Conservation (phyloP, 2,329 filamentous ascomycete genomes). For the Fusarium lyarnte region DNA sequence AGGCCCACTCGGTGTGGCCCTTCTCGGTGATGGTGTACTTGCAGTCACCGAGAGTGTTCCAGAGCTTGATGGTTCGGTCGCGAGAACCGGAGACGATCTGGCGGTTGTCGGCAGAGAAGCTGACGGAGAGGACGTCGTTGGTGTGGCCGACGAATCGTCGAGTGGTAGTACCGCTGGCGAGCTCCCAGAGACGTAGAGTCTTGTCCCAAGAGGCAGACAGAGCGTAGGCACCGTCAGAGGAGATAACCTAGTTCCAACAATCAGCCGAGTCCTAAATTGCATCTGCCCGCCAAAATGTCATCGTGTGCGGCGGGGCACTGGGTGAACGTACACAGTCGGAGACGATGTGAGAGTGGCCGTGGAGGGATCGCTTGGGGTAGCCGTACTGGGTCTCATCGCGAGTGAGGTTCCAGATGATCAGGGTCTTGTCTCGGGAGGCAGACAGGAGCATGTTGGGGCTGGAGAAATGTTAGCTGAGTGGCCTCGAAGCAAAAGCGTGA, state of each 20-base stretch:
- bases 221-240: slow-evolving; percentile 98
- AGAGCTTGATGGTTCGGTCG: slow-evolving; percentile 99
- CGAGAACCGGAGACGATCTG: slow-evolving; percentile 99
- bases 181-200: slow-evolving; percentile 99
- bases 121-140: slow-evolving; percentile 99
- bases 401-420: slow-evolving; percentile 99
- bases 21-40: slow-evolving; percentile 99
- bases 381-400: slow-evolving; percentile 98
- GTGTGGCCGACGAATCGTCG: slow-evolving; percentile 98
- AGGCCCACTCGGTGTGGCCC: slow-evolving; percentile 99
- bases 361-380: slow-evolving; percentile 98
- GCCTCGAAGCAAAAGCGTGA: slow-evolving; percentile 4
- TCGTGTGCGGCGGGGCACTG: slow-evolving; percentile 20
- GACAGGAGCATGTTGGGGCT: slow-evolving; percentile 99
- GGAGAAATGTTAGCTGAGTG: slow-evolving; percentile 23
- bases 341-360: slow-evolving; percentile 99
- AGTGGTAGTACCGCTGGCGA: slow-evolving; percentile 95
- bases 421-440: slow-evolving; percentile 94
- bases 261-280: slow-evolving; percentile 37
- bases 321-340: slow-evolving; percentile 93
- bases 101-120: slow-evolving; percentile 99
- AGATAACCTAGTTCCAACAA: slow-evolving; percentile 79
- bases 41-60: slow-evolving; percentile 99
- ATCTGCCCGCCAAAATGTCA: slow-evolving; percentile 10
- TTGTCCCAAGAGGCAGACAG: slow-evolving; percentile 99